These are phyloP conservation scores for Stachybotrys elegans DNA, from an alignment of 2,329 filamentous ascomycete genomes.

Conservation along the genomic window DNA sequence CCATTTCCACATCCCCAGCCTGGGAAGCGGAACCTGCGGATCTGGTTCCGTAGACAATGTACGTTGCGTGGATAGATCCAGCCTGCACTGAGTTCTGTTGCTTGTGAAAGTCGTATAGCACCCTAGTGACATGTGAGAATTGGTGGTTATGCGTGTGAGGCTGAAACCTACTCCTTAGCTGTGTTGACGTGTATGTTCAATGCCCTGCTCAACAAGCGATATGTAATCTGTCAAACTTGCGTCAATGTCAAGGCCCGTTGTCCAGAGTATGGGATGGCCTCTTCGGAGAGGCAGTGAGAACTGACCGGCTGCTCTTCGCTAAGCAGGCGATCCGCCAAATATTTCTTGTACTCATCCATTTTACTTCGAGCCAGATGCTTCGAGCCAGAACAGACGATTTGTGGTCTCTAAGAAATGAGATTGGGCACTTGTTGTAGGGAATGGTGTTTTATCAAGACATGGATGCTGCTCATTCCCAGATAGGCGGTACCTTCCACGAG, in stretches of 20 bases:
- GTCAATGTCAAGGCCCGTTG: constrained; percentile 2
- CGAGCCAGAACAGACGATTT: too few species aligned
- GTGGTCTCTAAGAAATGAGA: too few species aligned
- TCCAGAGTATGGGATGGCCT: background rate
- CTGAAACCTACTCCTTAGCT: constrained; percentile 75
- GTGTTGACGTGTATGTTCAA: constrained; percentile 79
- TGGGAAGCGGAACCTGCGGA: constrained; percentile 31
- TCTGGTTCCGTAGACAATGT: constrained; percentile 72
- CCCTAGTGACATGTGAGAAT: constrained; percentile 47
- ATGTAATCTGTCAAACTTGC: constrained; percentile 64
- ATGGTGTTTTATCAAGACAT: too few species aligned
- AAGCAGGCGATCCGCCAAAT: constrained; percentile 70
- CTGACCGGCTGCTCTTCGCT: constrained; percentile 69
- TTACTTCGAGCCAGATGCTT: too few species aligned
- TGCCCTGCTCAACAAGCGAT: constrained; percentile 76
- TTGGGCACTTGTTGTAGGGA: background rate
- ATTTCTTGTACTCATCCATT: constrained; percentile 64
- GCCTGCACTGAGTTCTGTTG: constrained; percentile 78
- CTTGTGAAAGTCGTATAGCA: constrained; percentile 84
- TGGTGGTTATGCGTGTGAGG: too few species aligned
- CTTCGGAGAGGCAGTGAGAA: constrained; percentile 7
- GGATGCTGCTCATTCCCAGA: too few species aligned
- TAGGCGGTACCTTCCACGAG: constrained; percentile 2
- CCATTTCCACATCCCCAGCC: constrained; percentile 65
- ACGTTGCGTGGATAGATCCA: constrained; percentile 82